Base-by-base conservation (phyloP, 208 protist genomes). In the Tetramitus jugosus region DNA sequence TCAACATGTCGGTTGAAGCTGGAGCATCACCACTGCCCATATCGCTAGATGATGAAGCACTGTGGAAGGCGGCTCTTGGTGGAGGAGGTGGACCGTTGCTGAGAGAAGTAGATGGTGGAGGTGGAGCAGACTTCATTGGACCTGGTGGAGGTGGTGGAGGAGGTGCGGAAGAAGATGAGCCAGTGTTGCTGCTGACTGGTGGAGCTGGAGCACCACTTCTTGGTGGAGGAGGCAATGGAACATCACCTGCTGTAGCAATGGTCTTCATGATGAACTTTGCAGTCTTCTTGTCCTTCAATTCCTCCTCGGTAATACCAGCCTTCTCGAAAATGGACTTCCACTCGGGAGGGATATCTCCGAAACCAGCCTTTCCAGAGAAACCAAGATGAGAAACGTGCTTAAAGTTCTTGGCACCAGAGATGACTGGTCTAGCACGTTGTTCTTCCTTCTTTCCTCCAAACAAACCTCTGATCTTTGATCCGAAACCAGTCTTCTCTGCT, bases 221-320 rank as follows among this genome's bases (percentile, higher is more conserved):
- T 17, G 64, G 39, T 33, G 64, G 39, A 42, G 64, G 64, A 35
- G 35, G 4, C 3, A 14, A 4, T n/a, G 37, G 37, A 17, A n/a
- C 20, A 43, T 37, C 26, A 1, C 33, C 40, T 29, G 14, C 3
- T 17, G 35, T n/a, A 31, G 26, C 64, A 42, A 71, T 20, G 2
- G 64, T 71, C 31, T 71, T 43, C 39, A 71, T 33, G 2, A 71
- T 35, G 6, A 74, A 74, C 23, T 74, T 74, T 3, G 67, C 67
- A 53, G 67, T 74, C 20, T 74, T 52, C 42, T 74, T 74, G 37
- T 74, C 67, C 23, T 53, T 74, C 17, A 74, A 53, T 26, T 74
- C 42, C 6, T 52, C 40, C 26, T 74, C 42, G 8, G 40, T 43
- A 53, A 74, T 53, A 23, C 67, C 67, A 2, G 67, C 67, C 26